Evolutionary conservation across 2,329 filamentous ascomycete species (phyloP).

Genomic region (Nothomitra cinnamomea): DNA sequence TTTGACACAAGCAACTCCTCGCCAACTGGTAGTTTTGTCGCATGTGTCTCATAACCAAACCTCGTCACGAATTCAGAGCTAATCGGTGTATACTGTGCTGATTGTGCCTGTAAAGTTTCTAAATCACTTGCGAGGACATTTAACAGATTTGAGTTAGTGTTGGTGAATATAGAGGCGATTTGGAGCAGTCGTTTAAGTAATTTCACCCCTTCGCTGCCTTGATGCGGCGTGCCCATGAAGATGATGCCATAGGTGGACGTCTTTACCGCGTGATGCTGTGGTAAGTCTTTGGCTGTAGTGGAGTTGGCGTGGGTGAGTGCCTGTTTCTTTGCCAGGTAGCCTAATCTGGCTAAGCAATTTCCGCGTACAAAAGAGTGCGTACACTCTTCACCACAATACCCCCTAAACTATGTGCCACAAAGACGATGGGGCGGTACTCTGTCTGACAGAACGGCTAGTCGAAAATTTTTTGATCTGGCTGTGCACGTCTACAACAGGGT

Average conservation of each 20-base stretch:
- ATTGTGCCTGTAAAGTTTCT: constrained; percentile 21
- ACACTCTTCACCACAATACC: too few relatives aligned
- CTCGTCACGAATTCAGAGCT: constrained; percentile 21
- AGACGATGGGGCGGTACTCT: constrained; percentile 8
- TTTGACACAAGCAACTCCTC: constrained; percentile 17
- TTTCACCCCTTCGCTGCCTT: constrained; percentile 19
- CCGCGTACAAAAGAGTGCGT: too few relatives aligned
- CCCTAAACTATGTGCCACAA: too few relatives aligned
- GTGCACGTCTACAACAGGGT: too few relatives aligned
- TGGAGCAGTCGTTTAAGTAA: constrained; percentile 17
- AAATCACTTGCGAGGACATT: constrained; percentile 20
- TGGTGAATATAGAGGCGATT: constrained; percentile 20
- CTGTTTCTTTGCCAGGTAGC: constrained; percentile 12
- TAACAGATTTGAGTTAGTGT: constrained; percentile 17
- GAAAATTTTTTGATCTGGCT: too few relatives aligned
- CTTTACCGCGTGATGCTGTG: constrained; percentile 19
- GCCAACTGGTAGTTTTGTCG: constrained; percentile 15
- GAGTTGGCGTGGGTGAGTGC: constrained; percentile 22
- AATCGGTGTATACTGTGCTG: constrained; percentile 20
- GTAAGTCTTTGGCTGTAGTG: constrained; percentile 13
- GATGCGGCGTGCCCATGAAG: constrained; percentile 24
- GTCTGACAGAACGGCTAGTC: too few relatives aligned
- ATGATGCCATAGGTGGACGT: constrained; percentile 23
- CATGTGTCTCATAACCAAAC: constrained; percentile 19
- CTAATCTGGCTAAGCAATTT: too few relatives aligned